phyloP scores from a whole-genome alignment of 2,329 filamentous ascomycete genomes.

The Fusarium secorum region DNA sequence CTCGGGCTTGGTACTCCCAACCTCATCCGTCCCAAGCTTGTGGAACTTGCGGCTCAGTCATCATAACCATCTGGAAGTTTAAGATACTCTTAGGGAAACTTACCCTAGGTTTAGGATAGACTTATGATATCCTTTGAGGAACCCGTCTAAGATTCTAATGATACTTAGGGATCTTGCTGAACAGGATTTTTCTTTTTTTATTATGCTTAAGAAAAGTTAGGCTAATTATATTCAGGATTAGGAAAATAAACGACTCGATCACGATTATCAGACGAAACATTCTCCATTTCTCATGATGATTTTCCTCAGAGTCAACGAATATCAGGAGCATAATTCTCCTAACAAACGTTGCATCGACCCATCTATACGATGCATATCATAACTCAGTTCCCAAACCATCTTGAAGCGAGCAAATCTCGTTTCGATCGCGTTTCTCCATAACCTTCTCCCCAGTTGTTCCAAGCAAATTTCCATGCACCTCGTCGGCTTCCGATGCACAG shows the following conservation, averaged over 20 bases:
- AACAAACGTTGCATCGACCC: slow-evolving; percentile 5
- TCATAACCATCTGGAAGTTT: neutral
- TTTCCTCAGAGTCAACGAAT: neutral
- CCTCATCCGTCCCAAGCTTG: neutral
- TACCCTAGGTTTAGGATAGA: neutral
- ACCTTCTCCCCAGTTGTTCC: neutral
- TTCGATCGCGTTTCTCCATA: slow-evolving; percentile 14
- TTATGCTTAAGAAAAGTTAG: neutral
- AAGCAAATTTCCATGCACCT: neutral
- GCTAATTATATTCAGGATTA: neutral
- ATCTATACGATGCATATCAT: slow-evolving; percentile 4
- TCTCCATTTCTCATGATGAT: neutral
- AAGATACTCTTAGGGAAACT: neutral
- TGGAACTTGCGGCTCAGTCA: neutral
- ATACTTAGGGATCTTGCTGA: neutral
- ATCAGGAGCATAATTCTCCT: neutral
- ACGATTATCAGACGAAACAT: neutral
- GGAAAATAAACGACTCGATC: neutral
- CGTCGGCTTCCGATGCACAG: slow-evolving; percentile 7
- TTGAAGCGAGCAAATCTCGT: slow-evolving; percentile 8
- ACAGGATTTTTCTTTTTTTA: neutral
- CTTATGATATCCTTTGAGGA: neutral
- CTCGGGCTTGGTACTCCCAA: neutral
- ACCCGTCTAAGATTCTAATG: neutral
- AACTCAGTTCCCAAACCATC: slow-evolving; percentile 12